Evolutionary conservation across 306 rosid genomes (phyloP), one percentile per base, ranked within the genome.

Genomic region (Sesbania bispinosa): DNA sequence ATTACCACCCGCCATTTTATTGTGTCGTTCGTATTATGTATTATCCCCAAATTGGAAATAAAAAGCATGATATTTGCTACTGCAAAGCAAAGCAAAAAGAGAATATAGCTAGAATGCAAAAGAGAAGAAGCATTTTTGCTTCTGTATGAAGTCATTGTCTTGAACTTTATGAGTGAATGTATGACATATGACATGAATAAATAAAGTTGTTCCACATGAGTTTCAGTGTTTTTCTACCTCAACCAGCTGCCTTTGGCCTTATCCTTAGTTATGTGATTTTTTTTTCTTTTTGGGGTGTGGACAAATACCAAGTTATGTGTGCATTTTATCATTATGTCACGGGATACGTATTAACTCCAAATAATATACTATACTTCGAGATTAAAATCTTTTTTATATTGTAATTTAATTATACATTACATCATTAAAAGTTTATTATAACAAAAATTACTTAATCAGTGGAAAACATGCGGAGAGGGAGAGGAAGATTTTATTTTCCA

Each of bases 1-100:
- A 41, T 43, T 60, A 71, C 75, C 85, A 83, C 81, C 92, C 87
- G 77, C 82, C 75, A 65, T 48, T 51, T 54, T 79, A 6, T 5
- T 69, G 51, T 55, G 10, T 65, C 20, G 46, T 73, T 70, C 0
- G 50, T 38, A 16, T 52, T 3, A 7, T 39, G 50, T 54, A 20
- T 53, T 16, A 41, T 39, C 42, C 42, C 27, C 42, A 53, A 8
- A 5, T 9, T 7, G 42, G 26, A 38, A 54, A 70, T 29, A n/a
- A 20, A 19, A 43, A 55, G 42, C 30, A 5, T 39, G 42, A 6
- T 32, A n/a, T 20, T 58, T 45, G 47, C 15, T 13, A n/a, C n/a
- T n/a, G n/a, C n/a, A n/a, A n/a, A 59, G 50, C 26, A 45, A 45
- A 32, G 38, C 47, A 24, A 14, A 35, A n/a, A n/a, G n/a, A 13